A percentile compares a stretch with the other conserved stretches of the same genome.
Evolutionary conservation across 495 filamentous ascomycete genomes (phyloP).

Genomic region (Tuber umbilicatum): DNA sequence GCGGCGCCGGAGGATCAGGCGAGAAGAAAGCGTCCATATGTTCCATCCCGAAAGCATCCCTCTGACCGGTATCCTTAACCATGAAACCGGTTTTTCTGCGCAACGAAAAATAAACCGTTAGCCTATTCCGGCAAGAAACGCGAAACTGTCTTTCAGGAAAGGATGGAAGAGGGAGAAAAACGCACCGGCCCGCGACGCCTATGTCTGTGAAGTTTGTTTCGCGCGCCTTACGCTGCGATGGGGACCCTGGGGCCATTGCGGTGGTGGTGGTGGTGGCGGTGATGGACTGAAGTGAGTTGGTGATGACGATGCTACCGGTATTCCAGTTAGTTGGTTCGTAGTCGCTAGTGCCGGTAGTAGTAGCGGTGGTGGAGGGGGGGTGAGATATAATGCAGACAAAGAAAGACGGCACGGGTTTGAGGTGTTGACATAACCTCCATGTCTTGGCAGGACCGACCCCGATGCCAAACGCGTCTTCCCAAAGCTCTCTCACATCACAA

Average conservation of each 20-base stretch:
- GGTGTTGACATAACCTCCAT: not conserved
- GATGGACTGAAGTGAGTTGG: not conserved
- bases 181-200: constrained; percentile 58
- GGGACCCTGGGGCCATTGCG: constrained; percentile 21
- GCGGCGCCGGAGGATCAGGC: constrained; percentile 54
- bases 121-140: not conserved
- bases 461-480: not conserved
- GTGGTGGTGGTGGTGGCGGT: not conserved
- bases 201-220: constrained; percentile 59
- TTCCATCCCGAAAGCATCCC: constrained; percentile 90
- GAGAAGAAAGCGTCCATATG: constrained; percentile 79
- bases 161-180: not conserved
- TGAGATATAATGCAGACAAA: not conserved
- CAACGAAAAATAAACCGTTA: constrained; percentile 1
- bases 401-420: not conserved
- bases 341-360: not conserved
- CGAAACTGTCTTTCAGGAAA: not conserved
- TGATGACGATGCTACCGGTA: not conserved
- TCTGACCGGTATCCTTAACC: constrained; percentile 67
- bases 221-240: constrained; percentile 45
- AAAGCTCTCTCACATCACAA: not conserved
- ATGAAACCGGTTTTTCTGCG: constrained; percentile 69
- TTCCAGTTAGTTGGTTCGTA: not conserved
- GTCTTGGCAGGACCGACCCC: not conserved
- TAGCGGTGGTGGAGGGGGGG: not conserved